Percentiles rank a stretch among this genome's conserved stretches.
phyloP scores from a whole-genome alignment of 306 rosid genomes.

The Dryas drummondii region DNA sequence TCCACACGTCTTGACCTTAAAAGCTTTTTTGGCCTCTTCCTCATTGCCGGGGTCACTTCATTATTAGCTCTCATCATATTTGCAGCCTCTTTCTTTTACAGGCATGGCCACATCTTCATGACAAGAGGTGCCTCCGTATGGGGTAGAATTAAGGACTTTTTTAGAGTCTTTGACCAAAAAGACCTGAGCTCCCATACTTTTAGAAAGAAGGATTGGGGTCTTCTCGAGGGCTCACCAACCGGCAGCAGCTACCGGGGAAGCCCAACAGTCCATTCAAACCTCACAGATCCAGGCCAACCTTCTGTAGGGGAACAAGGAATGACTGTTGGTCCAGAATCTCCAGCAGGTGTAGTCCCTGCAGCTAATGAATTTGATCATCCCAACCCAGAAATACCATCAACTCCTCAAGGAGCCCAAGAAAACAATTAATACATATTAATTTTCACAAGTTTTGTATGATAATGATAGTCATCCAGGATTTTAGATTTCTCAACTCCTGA shows the following conservation, averaged over 20 bases:
- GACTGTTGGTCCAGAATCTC: background rate
- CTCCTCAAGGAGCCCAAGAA: background rate
- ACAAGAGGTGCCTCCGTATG: conserved; percentile 29
- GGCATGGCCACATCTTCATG: conserved; percentile 34
- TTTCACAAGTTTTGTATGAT: background rate
- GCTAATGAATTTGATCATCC: background rate
- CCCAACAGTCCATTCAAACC: background rate
- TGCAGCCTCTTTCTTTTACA: conserved; percentile 30
- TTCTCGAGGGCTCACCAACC: background rate
- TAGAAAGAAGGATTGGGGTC: background rate
- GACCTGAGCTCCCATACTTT: conserved; percentile 28
- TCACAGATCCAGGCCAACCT: background rate
- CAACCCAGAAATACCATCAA: background rate
- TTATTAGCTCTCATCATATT: conserved; percentile 33
- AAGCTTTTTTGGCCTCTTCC: conserved; percentile 69
- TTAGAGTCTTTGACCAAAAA: conserved; percentile 25
- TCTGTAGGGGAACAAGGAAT: background rate
- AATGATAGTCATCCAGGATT: no score
- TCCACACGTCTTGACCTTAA: conserved; percentile 51
- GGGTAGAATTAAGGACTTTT: conserved; percentile 26
- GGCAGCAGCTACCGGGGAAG: background rate
- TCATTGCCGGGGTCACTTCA: conserved; percentile 47
- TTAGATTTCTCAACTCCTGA: no score
- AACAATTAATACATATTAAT: no score
- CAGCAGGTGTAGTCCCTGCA: background rate